Conservation (phyloP, 2,329 filamentous ascomycete genomes). For the Apiospora pterosperma region DNA sequence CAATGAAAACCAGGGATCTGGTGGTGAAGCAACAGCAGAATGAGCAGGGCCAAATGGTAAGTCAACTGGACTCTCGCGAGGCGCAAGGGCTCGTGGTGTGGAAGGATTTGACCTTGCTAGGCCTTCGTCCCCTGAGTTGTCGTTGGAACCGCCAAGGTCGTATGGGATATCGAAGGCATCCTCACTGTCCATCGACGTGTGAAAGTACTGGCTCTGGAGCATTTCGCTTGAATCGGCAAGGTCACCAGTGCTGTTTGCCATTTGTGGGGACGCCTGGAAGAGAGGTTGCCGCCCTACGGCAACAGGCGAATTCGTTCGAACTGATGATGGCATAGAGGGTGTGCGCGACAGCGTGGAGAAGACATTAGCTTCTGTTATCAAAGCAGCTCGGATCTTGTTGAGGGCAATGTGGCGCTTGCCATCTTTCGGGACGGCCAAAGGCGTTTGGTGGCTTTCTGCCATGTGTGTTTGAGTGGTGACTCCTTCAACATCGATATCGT, state of each 20-base stretch:
- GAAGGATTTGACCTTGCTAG: constrained; percentile 32
- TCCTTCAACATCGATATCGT: constrained; percentile 64
- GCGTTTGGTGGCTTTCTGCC: constrained; percentile 24
- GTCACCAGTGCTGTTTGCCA: constrained; percentile 14
- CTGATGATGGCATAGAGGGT: constrained; percentile 57
- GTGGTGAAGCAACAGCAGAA: constrained; percentile 28
- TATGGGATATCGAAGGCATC: constrained; percentile 56
- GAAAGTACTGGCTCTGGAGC: constrained; percentile 29
- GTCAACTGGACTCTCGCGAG: constrained; percentile 32
- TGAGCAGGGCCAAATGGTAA: constrained; percentile 20
- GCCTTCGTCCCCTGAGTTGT: constrained; percentile 30
- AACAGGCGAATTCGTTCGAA: constrained; percentile 43
- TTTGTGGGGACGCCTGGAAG: constrained; percentile 17
- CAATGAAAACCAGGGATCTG: constrained; percentile 28
- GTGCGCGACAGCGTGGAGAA: constrained; percentile 59
- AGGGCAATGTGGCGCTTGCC: constrained; percentile 64
- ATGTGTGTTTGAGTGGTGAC: constrained; percentile 43
- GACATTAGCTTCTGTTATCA: constrained; percentile 65
- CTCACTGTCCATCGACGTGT: constrained; percentile 46
- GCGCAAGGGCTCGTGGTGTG: constrained; percentile 47
- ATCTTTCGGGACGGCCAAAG: constrained; percentile 47
- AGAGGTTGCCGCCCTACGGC: constrained; percentile 24
- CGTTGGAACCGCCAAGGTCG: constrained; percentile 36
- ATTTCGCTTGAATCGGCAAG: constrained; percentile 31
- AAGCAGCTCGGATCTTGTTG: constrained; percentile 59